phyloP scores from a whole-genome alignment of 148 eudicot species.

The Salicornia ramosissima region DNA sequence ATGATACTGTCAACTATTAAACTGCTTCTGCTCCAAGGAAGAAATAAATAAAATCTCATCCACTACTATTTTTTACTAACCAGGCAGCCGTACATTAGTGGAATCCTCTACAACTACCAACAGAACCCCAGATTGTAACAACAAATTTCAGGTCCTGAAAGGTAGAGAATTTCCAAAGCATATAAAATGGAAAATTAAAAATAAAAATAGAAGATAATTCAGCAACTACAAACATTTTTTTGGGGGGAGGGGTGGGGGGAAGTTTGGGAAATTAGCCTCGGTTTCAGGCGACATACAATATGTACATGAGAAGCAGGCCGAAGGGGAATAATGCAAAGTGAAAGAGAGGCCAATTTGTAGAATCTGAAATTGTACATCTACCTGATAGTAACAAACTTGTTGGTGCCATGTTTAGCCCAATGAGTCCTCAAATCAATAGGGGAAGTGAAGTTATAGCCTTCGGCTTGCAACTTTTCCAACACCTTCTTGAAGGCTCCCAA shows the following conservation, averaged over 20 bases:
- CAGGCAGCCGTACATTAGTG: slow-evolving; percentile 41
- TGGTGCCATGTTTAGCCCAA: slow-evolving; percentile 52
- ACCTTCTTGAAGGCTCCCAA: slow-evolving; percentile 50
- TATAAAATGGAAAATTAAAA: slow-evolving; percentile 26
- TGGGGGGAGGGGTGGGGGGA: no score
- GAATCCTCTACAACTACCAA: slow-evolving; percentile 34
- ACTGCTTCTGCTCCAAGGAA: slow-evolving; percentile 39
- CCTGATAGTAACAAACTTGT: slow-evolving; percentile 53
- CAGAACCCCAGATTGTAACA: slow-evolving; percentile 28
- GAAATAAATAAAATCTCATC: slow-evolving; percentile 37
- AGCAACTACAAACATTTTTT: slow-evolving; percentile 32
- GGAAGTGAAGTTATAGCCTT: slow-evolving; percentile 47
- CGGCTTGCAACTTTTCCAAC: slow-evolving; percentile 47
- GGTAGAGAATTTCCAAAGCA: slow-evolving; percentile 28
- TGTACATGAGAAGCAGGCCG: slow-evolving; percentile 48
- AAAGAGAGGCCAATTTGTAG: slow-evolving; percentile 28
- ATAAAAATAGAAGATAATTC: slow-evolving; percentile 16
- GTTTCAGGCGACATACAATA: slow-evolving; percentile 34
- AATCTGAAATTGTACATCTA: slow-evolving; percentile 33
- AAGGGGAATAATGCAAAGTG: slow-evolving; percentile 24
- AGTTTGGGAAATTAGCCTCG: slow-evolving; percentile 23
- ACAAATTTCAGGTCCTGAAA: slow-evolving; percentile 33
- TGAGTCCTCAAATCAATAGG: slow-evolving; percentile 48
- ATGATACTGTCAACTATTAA: slow-evolving; percentile 29
- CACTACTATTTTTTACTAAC: slow-evolving; percentile 30